Conservation (phyloP, 352 stramenopile genomes). For the Aphanomyces euteiches region DNA sequence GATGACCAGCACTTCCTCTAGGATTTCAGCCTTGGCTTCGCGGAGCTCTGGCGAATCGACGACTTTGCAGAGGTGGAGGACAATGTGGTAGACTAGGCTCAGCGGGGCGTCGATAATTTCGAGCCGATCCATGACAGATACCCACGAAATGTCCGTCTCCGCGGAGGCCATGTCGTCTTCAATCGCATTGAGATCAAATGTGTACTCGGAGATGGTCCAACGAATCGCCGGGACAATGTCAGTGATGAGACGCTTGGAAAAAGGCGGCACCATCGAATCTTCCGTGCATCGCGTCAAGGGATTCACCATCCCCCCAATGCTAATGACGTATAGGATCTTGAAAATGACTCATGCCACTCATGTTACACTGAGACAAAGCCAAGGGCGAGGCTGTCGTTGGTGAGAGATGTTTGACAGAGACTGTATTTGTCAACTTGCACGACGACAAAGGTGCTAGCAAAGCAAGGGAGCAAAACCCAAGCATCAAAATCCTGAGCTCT, state of each 20-base stretch:
- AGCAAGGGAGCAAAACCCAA: too few relatives aligned
- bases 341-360: too few relatives aligned
- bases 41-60: constrained; percentile 94
- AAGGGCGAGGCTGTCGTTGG: too few relatives aligned
- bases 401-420: too few relatives aligned
- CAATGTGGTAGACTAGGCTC: constrained; percentile 92
- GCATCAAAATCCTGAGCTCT: too few relatives aligned
- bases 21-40: constrained; percentile 88
- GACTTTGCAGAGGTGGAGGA: constrained; percentile 95
- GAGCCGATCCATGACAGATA: constrained; percentile 87
- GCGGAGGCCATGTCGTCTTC: constrained; percentile 39
- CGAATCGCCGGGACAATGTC: constrained; percentile 62
- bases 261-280: constrained; percentile 46
- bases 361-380: too few relatives aligned
- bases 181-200: constrained; percentile 45
- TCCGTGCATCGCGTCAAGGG: too few relatives aligned
- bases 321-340: too few relatives aligned
- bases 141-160: constrained; percentile 57
- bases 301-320: too few relatives aligned
- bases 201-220: constrained; percentile 47
- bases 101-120: constrained; percentile 91
- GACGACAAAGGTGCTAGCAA: too few relatives aligned
- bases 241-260: constrained; percentile 51
- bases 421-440: too few relatives aligned
- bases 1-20: constrained; percentile 91